Evolutionary conservation across 1,284 basidiomycete genomes (phyloP), one percentile per base, ranked within the genome.

Genomic region (Ceratobasidium sp.): DNA sequence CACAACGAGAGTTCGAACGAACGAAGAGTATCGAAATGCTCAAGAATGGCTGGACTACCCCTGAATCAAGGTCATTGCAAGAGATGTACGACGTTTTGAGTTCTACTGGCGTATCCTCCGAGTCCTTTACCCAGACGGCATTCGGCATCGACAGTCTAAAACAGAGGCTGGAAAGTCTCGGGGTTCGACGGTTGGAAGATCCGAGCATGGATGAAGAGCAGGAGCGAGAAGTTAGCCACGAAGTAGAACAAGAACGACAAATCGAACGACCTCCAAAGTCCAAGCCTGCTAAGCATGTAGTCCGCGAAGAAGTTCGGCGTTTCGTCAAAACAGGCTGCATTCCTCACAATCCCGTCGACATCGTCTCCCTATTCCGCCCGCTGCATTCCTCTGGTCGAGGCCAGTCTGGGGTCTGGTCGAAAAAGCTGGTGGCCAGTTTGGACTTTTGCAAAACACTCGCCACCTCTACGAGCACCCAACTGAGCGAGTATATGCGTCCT

Each of bases 141-240:
- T n/a, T 66, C 28, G 61, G 61, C 1, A 56, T 56, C 51, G 28
- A 63, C 1, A 42, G 63, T 33, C 49, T 76, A 20, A 61, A 20
- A 26, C 80, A 81, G 13, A 83, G 83, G 56, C 84, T 85, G 13
- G 39, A 77, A 23, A 26, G 78, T n/a, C 83, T 89, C 7, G 86
- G 86, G 0, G 69, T 84, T 4, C 58, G 20, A 3, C 72, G 80
- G 0, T 42, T 84, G 9, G 42, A 71, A 0, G 80, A 83, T 44
- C 58, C 80, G 0, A 73, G 79, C 15, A 80, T 87, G 78, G 86
- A 86, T 3, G 88, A 89, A 80, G 89, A 89, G 78, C 88, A 89
- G 78, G 89, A 90, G 71, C 83, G 87, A 23, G 89, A 90, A 79
- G 83, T 89, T 1, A 80, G 79, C 10, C 53, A 58, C 28, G 79